These are phyloP conservation scores for Saccharomycopsis capsularis DNA, from an alignment of 805 yeast genomes.

Conservation along the genomic window DNA sequence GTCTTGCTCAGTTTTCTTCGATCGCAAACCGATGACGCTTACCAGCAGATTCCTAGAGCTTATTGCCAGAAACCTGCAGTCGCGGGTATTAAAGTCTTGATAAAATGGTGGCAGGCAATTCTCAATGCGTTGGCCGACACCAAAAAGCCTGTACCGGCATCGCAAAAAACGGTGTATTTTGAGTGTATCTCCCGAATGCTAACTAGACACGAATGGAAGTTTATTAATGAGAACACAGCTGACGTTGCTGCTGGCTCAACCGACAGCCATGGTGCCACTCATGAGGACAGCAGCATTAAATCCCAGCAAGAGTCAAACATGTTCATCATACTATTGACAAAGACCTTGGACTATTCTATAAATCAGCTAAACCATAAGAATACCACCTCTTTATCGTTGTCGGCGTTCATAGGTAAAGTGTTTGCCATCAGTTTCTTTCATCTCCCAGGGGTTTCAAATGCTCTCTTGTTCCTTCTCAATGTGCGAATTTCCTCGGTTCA, in stretches of 20 bases:
- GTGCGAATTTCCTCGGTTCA: slow-evolving; percentile 41
- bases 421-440: slow-evolving; percentile 49
- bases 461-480: slow-evolving; percentile 49
- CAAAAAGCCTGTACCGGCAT: slow-evolving; percentile 32
- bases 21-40: slow-evolving; percentile 13
- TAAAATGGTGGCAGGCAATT: slow-evolving; percentile 51
- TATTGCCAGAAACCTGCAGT: slow-evolving; percentile 10
- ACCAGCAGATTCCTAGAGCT: not conserved
- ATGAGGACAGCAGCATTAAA: not conserved
- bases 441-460: slow-evolving; percentile 42
- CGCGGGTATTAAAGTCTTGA: slow-evolving; percentile 23
- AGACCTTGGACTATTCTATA: slow-evolving; percentile 44
- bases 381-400: slow-evolving; percentile 36
- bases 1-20: slow-evolving; percentile 15
- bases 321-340: slow-evolving; percentile 31
- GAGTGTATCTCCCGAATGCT: slow-evolving; percentile 49
- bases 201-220: slow-evolving; percentile 41
- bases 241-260: too few relatives aligned
- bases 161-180: slow-evolving; percentile 45
- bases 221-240: not conserved
- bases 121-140: slow-evolving; percentile 29
- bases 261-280: not conserved
- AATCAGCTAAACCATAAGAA: slow-evolving; percentile 38
- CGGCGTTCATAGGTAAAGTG: slow-evolving; percentile 57
- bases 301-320: not conserved